Percentiles rank a stretch among this genome's conserved stretches.
Evolutionary conservation across 441 rosid species (phyloP).

Genomic region (Manihot esculenta): DNA sequence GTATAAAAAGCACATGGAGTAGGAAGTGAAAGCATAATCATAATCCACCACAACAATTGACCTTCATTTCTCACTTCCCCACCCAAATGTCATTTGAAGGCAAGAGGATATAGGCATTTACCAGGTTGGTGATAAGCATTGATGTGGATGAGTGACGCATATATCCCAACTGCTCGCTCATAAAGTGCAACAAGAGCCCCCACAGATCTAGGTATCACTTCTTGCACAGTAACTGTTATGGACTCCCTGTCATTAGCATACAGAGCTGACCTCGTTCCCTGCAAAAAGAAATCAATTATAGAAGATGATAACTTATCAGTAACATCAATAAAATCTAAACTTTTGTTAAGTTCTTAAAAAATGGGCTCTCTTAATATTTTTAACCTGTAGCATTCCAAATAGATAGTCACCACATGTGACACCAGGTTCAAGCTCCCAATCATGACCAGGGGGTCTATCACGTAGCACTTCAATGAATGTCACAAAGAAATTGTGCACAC

Average conservation of each 20-base stretch:
- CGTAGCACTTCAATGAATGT: constrained; percentile 95
- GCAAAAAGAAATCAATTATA: constrained; percentile 26
- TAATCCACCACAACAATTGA: neutral
- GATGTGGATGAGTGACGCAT: constrained; percentile 79
- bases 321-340: neutral
- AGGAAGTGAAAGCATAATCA: neutral
- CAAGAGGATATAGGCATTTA: constrained; percentile 29
- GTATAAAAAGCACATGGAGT: neutral
- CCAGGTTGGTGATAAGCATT: constrained; percentile 99
- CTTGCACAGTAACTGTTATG: constrained; percentile 82
- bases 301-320: neutral
- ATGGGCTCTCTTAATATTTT: constrained; percentile 12
- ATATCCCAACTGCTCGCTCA: constrained; percentile 96
- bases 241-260: constrained; percentile 88
- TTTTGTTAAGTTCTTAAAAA: neutral
- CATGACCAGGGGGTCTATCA: constrained; percentile 98
- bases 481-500: constrained; percentile 93
- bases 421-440: constrained; percentile 99
- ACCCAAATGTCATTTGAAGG: constrained; percentile 9
- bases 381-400: constrained; percentile 97
- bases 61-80: constrained; percentile 5
- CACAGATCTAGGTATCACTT: constrained; percentile 86
- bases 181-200: constrained; percentile 93
- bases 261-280: constrained; percentile 98
- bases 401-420: constrained; percentile 98